Base-by-base conservation (phyloP, 495 filamentous ascomycete species). In the Podospora bellae-mahoneyi region DNA sequence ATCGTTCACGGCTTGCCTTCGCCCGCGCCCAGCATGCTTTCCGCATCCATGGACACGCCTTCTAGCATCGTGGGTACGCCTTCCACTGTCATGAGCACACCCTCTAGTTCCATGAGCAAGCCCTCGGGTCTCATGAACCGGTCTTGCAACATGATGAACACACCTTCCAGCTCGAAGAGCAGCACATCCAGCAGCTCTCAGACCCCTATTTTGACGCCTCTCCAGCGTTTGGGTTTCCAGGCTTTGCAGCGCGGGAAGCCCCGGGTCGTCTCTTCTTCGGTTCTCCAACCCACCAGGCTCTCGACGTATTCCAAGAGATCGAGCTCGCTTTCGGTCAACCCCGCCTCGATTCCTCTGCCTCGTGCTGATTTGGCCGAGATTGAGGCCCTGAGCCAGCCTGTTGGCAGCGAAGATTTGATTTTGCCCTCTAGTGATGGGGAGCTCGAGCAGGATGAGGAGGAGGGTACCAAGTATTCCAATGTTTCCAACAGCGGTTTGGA, bases 351-450 rank as follows among this genome's bases (percentile, higher is more conserved):
- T 27, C 79, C 80, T 13, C 66, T 82, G 18, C 81, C 83, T 2
- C 77, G 74, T 53, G 80, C 80, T 3, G 79, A 81, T 59, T 27
- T 79, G 34, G 73, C 71, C 16, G 78, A 81, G 62, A 74, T 83
- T 10, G 77, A 78, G 69, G 75, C 79, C 26, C 60, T 79, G 48
- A 78, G 78, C 62, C 66, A 32, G 67, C 65, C 72, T 13, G 79
- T 84, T 61, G 91, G 92, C 1, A 94, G 92, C 72, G 92, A 96
- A 74, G 92, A 96, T 71, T 76, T 88, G 58, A 84, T 96, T 19
- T 76, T 91, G 3, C 89, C 90, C 0, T 84, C 90, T 63, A 92
- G 90, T 69, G 89, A 92, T 53, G 89, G 81, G 10, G 87, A 89
- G 66, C 74, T 75, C 9, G 83, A 87, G 0, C 80, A 83, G 48